Evolutionary conservation across 2,329 filamentous ascomycete species (phyloP).

Genomic region (Chaetomiaceae sp.): DNA sequence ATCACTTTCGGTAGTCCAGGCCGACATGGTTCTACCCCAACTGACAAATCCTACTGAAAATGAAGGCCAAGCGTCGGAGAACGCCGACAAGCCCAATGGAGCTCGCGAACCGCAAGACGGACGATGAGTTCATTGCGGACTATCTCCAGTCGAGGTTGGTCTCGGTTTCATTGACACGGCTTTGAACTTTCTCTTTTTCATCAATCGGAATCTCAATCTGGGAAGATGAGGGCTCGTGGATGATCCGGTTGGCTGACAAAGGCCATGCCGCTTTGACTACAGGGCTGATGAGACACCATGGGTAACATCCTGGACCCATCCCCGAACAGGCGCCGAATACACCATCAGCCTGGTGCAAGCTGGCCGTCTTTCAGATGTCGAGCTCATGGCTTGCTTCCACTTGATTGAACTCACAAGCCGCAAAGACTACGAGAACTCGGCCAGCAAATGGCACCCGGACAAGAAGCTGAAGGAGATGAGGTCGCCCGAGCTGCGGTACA

Average conservation of each 20-base stretch:
- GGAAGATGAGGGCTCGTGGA: too few relatives aligned
- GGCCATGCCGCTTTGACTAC: background rate
- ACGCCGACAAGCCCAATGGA: constrained; percentile 37
- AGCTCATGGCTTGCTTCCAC: constrained; percentile 50
- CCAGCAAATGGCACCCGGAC: constrained; percentile 57
- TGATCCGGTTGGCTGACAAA: background rate
- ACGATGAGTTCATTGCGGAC: constrained; percentile 45
- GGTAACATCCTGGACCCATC: constrained; percentile 47
- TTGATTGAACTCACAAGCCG: constrained; percentile 61
- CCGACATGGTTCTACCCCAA: too few relatives aligned
- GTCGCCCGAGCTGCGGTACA: constrained; percentile 62
- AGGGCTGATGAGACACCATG: constrained; percentile 21
- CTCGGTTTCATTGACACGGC: too few relatives aligned
- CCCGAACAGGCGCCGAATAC: constrained; percentile 39
- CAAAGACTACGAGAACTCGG: constrained; percentile 59
- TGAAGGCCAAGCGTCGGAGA: constrained; percentile 29
- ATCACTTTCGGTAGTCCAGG: too few relatives aligned
- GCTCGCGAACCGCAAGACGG: constrained; percentile 42
- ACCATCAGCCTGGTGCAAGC: constrained; percentile 41
- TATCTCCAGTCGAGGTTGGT: constrained; percentile 41
- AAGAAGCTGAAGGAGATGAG: constrained; percentile 65
- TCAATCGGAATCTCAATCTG: background rate
- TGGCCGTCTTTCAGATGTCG: constrained; percentile 36
- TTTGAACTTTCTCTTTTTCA: background rate
- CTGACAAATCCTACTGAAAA: background rate